These are phyloP conservation scores for Tricholoma hemisulphureum DNA, from an alignment of 768 basidiomycete species.

Conservation along the genomic window DNA sequence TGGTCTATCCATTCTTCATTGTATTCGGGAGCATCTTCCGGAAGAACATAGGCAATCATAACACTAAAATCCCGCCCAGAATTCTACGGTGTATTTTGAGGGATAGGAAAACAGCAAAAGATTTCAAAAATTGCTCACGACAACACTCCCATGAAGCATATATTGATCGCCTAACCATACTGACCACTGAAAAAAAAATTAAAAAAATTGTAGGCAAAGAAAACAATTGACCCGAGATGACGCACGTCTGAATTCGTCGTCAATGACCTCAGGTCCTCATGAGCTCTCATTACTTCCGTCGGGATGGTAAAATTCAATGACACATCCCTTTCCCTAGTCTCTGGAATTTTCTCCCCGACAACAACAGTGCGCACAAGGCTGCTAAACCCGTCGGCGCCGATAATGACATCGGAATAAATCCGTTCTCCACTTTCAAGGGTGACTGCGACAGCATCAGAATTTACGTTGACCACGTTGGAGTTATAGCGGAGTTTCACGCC, in stretches of 20 bases:
- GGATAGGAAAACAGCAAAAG: not conserved
- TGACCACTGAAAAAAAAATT: constrained; percentile 26
- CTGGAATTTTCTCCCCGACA: constrained; percentile 23
- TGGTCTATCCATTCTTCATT: constrained; percentile 33
- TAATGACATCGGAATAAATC: constrained; percentile 49
- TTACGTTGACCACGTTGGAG: constrained; percentile 32
- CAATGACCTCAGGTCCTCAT: constrained; percentile 31
- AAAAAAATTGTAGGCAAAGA: not conserved
- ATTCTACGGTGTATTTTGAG: constrained; percentile 18
- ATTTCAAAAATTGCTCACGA: constrained; percentile 16
- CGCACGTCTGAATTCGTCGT: constrained; percentile 30
- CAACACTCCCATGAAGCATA: constrained; percentile 28
- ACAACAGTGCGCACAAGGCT: constrained; percentile 39
- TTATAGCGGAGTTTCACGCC: constrained; percentile 49
- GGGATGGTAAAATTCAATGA: constrained; percentile 34
- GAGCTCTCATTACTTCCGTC: constrained; percentile 26
- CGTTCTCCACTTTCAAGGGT: constrained; percentile 41
- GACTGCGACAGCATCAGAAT: constrained; percentile 32
- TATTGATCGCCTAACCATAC: constrained; percentile 32
- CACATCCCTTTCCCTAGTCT: constrained; percentile 25
- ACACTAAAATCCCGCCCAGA: constrained; percentile 27
- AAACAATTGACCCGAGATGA: constrained; percentile 4
- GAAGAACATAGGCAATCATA: constrained; percentile 22
- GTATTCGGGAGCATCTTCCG: constrained; percentile 18
- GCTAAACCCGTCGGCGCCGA: constrained; percentile 59